These are phyloP conservation scores for Rhododendron simsii DNA, from an alignment of 148 eudicot species.

Conservation along the genomic window DNA sequence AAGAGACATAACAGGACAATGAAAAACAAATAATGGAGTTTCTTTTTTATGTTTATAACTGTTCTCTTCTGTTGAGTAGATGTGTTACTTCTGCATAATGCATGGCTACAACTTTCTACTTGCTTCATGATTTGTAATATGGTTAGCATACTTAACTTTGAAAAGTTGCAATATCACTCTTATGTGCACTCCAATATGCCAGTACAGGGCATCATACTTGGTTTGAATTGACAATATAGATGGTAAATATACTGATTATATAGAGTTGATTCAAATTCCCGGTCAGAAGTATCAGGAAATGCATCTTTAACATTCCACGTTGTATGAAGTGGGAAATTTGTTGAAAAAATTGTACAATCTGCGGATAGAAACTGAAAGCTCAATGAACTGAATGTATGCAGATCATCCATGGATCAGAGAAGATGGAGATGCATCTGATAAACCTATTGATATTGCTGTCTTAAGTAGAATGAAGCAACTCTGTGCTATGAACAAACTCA, in stretches of 20 bases:
- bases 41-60: neutral
- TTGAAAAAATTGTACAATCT: neutral
- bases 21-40: neutral
- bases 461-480: constrained; percentile 94
- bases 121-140: neutral
- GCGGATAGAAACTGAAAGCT: neutral
- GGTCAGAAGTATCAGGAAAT: constrained; percentile 1
- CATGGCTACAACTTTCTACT: neutral
- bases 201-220: neutral
- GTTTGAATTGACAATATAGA: neutral
- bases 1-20: neutral
- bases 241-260: neutral
- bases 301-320: neutral
- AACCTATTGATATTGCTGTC: constrained; percentile 94
- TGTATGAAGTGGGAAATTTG: neutral
- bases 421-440: constrained; percentile 97
- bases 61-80: neutral
- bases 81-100: neutral
- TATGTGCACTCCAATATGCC: neutral
- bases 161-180: neutral
- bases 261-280: neutral
- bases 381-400: constrained; percentile 27
- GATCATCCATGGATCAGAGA: constrained; percentile 98
- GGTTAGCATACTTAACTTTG: neutral
- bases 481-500: constrained; percentile 98